phyloP scores from a whole-genome alignment of 129 eudicot species.

The Dittrichia graveolens region DNA sequence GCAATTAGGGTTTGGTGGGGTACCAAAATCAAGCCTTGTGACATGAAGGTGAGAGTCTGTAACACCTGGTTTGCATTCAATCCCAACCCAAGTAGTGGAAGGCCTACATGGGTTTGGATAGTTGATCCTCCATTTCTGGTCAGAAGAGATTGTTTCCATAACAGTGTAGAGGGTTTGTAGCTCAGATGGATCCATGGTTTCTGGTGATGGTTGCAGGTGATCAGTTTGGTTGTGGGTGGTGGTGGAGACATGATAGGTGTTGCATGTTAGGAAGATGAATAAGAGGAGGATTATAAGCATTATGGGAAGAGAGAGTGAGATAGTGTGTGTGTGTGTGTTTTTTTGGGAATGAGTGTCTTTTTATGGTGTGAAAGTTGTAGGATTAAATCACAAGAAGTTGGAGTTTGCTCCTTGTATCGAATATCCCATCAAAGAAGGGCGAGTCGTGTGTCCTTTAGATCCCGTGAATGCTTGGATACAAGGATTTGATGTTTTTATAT shows the following conservation, averaged over 20 bases:
- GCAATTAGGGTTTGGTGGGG: slow-evolving; percentile 74
- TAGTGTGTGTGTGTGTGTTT: not conserved
- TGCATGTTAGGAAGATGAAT: slow-evolving; percentile 28
- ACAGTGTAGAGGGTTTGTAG: slow-evolving; percentile 63
- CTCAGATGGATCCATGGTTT: slow-evolving; percentile 69
- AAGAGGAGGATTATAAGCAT: slow-evolving; percentile 28
- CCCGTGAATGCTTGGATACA: slow-evolving; percentile 29
- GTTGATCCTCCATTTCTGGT: slow-evolving; percentile 55
- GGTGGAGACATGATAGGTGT: slow-evolving; percentile 35
- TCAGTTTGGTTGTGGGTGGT: slow-evolving; percentile 22
- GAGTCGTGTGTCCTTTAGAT: slow-evolving; percentile 1
- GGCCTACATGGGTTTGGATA: slow-evolving; percentile 78
- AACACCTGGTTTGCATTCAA: slow-evolving; percentile 62
- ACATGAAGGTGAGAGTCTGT: slow-evolving; percentile 59
- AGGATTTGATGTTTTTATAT: not conserved
- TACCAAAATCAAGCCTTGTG: slow-evolving; percentile 73
- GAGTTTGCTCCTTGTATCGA: slow-evolving; percentile 21
- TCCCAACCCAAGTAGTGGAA: slow-evolving; percentile 69
- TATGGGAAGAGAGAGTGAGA: slow-evolving; percentile 20
- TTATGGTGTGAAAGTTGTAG: slow-evolving; percentile 18
- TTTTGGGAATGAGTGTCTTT: slow-evolving; percentile 15
- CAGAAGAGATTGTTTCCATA: slow-evolving; percentile 73
- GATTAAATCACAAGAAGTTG: slow-evolving; percentile 14
- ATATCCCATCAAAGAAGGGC: slow-evolving; percentile 8
- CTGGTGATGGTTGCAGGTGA: slow-evolving; percentile 29